These are phyloP conservation scores for Brassica incana DNA, from an alignment of 345 rosid species.

Conservation along the genomic window DNA sequence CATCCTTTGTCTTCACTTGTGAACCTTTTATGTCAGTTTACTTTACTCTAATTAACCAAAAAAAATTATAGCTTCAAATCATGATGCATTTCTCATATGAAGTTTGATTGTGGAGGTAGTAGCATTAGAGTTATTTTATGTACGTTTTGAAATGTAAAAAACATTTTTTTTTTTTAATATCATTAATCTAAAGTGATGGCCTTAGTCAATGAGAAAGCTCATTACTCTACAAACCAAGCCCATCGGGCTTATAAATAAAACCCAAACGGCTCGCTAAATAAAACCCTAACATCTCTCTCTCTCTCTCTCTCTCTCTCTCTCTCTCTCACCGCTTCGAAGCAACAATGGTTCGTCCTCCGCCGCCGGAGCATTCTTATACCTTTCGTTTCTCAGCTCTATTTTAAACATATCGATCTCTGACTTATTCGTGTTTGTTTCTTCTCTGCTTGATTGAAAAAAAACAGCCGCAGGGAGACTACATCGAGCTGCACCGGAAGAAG, in stretches of 20 bases:
- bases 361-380: conserved; percentile 4
- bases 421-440: too few relatives aligned
- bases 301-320: neutral
- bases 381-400: neutral
- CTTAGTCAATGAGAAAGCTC: neutral
- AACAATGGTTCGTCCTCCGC: conserved; percentile 37
- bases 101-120: neutral
- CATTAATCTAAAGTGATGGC: neutral
- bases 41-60: too few relatives aligned
- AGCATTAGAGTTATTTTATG: neutral
- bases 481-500: conserved; percentile 78
- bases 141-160: neutral
- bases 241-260: neutral
- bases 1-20: neutral
- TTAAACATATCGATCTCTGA: neutral
- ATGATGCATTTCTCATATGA: neutral
- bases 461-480: conserved; percentile 96
- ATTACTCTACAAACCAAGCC: neutral
- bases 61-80: neutral
- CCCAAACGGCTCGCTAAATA: conserved; percentile 11
- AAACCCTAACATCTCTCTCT: conserved; percentile 2
- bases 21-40: too few relatives aligned
- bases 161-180: neutral
- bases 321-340: neutral
- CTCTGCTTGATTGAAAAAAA: conserved; percentile 18